phyloP scores from a whole-genome alignment of 1,284 basidiomycete species.

The Leccinum fuscescens region DNA sequence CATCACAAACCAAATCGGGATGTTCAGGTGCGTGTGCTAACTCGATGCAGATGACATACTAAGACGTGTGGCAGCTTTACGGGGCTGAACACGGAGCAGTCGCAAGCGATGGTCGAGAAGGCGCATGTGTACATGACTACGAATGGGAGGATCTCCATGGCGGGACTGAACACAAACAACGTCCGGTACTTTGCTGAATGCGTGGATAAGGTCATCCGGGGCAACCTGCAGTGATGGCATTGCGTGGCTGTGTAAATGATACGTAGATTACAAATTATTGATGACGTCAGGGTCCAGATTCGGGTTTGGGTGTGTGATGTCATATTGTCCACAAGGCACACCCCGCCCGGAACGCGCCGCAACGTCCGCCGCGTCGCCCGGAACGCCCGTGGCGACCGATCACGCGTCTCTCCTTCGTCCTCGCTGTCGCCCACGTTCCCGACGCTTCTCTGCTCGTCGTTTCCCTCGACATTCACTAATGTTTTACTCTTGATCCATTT shows the following conservation, averaged over 20 bases:
- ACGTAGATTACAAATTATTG: constrained; percentile 6
- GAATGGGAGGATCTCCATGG: constrained; percentile 75
- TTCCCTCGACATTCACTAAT: constrained; percentile 18
- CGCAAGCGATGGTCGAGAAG: constrained; percentile 70
- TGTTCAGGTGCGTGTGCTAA: constrained; percentile 71
- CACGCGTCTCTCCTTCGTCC: constrained; percentile 14
- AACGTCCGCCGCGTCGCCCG: constrained; percentile 26
- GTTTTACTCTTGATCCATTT: constrained; percentile 20
- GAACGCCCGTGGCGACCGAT: constrained; percentile 24
- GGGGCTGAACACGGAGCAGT: constrained; percentile 69
- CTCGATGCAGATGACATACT: not conserved
- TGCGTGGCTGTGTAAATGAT: constrained; percentile 16
- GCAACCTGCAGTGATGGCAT: constrained; percentile 37
- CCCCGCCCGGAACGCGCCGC: constrained; percentile 26
- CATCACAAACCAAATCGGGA: constrained; percentile 87
- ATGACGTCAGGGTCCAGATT: not conserved
- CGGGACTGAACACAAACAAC: constrained; percentile 66
- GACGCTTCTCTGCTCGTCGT: constrained; percentile 16
- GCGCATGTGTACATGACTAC: constrained; percentile 87
- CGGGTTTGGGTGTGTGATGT: not conserved
- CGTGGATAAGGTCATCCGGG: constrained; percentile 70
- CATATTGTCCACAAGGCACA: not conserved
- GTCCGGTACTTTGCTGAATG: constrained; percentile 73
- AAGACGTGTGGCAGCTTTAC: constrained; percentile 59
- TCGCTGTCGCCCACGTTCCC: constrained; percentile 23